phyloP scores from a whole-genome alignment of 768 basidiomycete genomes.

The Boletus subcaerulescens region DNA sequence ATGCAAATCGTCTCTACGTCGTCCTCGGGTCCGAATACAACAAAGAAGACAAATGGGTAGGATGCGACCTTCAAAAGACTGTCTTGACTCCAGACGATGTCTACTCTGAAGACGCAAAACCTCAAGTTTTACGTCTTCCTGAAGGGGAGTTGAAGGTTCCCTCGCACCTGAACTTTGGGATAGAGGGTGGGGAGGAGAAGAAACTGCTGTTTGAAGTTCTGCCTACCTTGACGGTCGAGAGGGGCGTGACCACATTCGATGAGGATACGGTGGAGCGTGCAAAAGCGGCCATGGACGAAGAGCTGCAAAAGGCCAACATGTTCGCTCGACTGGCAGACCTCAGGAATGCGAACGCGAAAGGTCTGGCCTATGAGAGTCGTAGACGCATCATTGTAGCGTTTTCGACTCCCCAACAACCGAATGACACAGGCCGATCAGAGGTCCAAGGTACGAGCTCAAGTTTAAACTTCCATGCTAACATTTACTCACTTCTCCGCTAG shows the following conservation, averaged over 20 bases:
- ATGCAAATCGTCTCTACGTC: constrained; percentile 54
- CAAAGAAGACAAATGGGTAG: constrained; percentile 65
- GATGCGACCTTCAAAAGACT: constrained; percentile 61
- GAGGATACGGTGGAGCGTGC: constrained; percentile 19
- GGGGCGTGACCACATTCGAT: constrained; percentile 19
- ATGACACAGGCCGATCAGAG: constrained; percentile 79
- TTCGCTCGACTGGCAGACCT: constrained; percentile 77
- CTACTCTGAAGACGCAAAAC: constrained; percentile 18
- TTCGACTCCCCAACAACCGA: constrained; percentile 62
- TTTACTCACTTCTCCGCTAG: constrained; percentile 38
- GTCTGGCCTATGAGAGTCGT: constrained; percentile 87
- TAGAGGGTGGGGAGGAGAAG: constrained; percentile 51
- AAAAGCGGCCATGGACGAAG: constrained; percentile 30
- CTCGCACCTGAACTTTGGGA: constrained; percentile 57
- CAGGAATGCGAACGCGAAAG: constrained; percentile 80
- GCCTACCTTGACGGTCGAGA: constrained; percentile 49
- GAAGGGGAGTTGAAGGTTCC: constrained; percentile 49
- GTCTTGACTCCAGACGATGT: constrained; percentile 58
- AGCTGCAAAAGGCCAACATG: constrained; percentile 46
- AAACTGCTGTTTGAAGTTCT: constrained; percentile 64
- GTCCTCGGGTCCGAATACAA: constrained; percentile 70
- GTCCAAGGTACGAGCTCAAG: constrained; percentile 68
- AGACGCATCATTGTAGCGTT: constrained; percentile 76
- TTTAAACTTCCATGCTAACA: neutral
- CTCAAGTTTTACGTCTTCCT: constrained; percentile 26